Percentiles rank a stretch among this genome's conserved stretches.
Evolutionary conservation across 2,329 filamentous ascomycete species (phyloP).

Genomic region (Aspergillus jensenii): DNA sequence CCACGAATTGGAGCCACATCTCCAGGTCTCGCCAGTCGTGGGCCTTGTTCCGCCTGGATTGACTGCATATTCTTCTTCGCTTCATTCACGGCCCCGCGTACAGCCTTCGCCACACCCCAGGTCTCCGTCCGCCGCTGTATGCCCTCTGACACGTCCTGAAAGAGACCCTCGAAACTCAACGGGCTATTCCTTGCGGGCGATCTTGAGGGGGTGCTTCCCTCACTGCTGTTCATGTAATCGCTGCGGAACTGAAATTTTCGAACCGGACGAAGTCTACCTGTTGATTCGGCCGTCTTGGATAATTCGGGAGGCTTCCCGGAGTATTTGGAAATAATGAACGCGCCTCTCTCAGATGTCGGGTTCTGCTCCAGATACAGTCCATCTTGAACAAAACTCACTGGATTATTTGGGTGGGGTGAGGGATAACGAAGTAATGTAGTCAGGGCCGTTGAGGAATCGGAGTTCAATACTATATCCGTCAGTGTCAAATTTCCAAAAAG

Average conservation of each 20-base stretch:
- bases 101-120: constrained; percentile 51
- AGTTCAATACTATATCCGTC: constrained; percentile 65
- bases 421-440: constrained; percentile 84
- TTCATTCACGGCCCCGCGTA: constrained; percentile 49
- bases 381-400: constrained; percentile 81
- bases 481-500: constrained; percentile 13
- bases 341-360: constrained; percentile 43
- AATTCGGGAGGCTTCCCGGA: constrained; percentile 44
- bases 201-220: constrained; percentile 32
- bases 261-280: constrained; percentile 16
- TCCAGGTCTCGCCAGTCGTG: constrained; percentile 25
- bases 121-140: constrained; percentile 49
- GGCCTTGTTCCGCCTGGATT: constrained; percentile 40
- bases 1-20: constrained; percentile 14
- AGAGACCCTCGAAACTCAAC: constrained; percentile 45
- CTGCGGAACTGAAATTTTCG: constrained; percentile 27
- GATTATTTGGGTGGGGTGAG: constrained; percentile 62
- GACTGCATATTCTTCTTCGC: constrained; percentile 48
- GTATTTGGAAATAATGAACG: constrained; percentile 47
- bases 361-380: constrained; percentile 59
- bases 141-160: constrained; percentile 50
- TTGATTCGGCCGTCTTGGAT: constrained; percentile 24
- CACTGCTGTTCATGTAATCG: constrained; percentile 30
- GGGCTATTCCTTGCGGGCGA: constrained; percentile 40
- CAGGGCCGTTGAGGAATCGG: constrained; percentile 84